These are phyloP conservation scores for Xylariomycetidae sp. DNA, from an alignment of 2,329 filamentous ascomycete genomes.

Conservation along the genomic window DNA sequence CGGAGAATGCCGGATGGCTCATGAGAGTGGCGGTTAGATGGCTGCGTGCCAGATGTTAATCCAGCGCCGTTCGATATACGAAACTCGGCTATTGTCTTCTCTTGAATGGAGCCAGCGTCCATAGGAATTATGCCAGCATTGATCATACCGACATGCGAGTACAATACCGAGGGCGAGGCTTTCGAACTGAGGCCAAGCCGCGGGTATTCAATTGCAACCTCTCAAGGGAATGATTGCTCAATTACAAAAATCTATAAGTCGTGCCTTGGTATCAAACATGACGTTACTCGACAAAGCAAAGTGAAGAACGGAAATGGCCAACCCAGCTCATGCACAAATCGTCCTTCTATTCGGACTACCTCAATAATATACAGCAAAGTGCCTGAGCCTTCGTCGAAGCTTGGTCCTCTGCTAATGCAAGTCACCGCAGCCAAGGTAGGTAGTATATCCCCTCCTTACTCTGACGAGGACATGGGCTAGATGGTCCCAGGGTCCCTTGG, in stretches of 20 bases:
- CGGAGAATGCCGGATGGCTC: no score
- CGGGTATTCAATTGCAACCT: not conserved
- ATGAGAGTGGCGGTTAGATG: no score
- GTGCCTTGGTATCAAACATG: conserved; percentile 9
- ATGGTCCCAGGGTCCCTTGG: conserved; percentile 13
- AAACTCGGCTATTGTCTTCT: no score
- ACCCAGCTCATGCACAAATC: conserved; percentile 17
- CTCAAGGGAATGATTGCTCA: conserved; percentile 5
- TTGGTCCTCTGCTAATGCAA: conserved; percentile 20
- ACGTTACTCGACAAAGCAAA: not conserved
- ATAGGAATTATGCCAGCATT: no score
- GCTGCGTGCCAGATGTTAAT: no score
- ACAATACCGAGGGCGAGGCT: no score
- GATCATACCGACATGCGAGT: no score
- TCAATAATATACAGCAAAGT: conserved; percentile 31
- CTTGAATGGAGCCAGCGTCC: no score
- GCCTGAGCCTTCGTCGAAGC: conserved; percentile 19
- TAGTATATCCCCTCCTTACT: conserved; percentile 15
- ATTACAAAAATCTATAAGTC: conserved; percentile 3
- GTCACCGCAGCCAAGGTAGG: conserved; percentile 16
- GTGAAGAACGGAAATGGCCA: no score
- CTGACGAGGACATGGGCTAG: conserved; percentile 10
- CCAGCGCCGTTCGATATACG: no score
- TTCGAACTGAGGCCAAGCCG: not conserved
- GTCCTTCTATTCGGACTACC: conserved; percentile 26